Evolutionary conservation across 306 rosid genomes (phyloP).

Genomic region (Trifolium pratense): DNA sequence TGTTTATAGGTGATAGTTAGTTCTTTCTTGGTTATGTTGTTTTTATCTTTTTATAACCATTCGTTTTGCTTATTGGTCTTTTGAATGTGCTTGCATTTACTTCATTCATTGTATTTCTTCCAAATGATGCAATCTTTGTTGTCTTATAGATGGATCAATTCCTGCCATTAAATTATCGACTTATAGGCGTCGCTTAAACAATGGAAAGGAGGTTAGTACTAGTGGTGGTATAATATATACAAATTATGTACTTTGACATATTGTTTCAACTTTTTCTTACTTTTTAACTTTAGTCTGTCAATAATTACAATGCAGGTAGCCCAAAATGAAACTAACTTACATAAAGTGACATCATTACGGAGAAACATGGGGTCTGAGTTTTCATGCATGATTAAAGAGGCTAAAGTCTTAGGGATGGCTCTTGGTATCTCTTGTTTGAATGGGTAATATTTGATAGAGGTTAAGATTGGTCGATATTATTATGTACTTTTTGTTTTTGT

Average conservation of each 20-base stretch:
- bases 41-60: too few relatives aligned
- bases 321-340: constrained; percentile 48
- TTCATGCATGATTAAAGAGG: constrained; percentile 80
- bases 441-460: constrained; percentile 56
- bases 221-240: constrained; percentile 16
- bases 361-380: constrained; percentile 84
- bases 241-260: neutral
- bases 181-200: constrained; percentile 75
- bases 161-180: constrained; percentile 79
- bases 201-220: constrained; percentile 59
- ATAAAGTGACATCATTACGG: constrained; percentile 52
- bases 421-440: constrained; percentile 78
- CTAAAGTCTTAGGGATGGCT: constrained; percentile 69
- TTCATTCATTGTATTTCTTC: constrained; percentile 1
- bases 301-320: constrained; percentile 54
- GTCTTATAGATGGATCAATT: constrained; percentile 75
- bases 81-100: neutral
- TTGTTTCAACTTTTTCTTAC: constrained; percentile 1
- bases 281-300: constrained; percentile 22
- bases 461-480: neutral
- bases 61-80: too few relatives aligned
- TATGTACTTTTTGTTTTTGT: constrained; percentile 15
- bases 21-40: too few relatives aligned
- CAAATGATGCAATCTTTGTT: constrained; percentile 33
- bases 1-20: too few relatives aligned